Conservation (phyloP, 768 basidiomycete species). For the Tylopilus subfusipes region DNA sequence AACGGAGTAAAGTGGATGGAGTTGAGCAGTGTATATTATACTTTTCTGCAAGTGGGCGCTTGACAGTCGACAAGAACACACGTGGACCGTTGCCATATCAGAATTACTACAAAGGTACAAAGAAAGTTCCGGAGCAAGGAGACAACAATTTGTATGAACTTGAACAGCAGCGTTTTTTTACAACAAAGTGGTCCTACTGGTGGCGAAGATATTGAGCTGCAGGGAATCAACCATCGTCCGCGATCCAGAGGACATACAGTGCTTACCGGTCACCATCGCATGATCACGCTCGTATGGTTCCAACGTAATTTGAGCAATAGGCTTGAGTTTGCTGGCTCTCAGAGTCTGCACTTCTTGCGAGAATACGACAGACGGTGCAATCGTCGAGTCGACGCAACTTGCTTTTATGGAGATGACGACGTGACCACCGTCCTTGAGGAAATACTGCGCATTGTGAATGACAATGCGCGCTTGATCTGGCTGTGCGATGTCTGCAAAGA, state of each 20-base stretch:
- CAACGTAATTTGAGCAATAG: constrained; percentile 91
- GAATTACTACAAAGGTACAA: background rate
- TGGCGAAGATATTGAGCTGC: constrained; percentile 49
- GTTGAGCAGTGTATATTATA: background rate
- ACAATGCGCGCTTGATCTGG: constrained; percentile 99
- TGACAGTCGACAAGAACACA: background rate
- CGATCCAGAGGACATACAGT: background rate
- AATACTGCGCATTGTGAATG: constrained; percentile 86
- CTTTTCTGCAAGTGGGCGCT: background rate
- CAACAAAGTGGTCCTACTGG: constrained; percentile 22
- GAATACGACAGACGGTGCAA: constrained; percentile 85
- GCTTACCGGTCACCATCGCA: constrained; percentile 81
- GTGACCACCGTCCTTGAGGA: constrained; percentile 93
- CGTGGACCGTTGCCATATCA: constrained; percentile 9
- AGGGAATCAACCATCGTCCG: background rate
- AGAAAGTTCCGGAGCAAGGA: background rate
- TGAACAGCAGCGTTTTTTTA: constrained; percentile 16
- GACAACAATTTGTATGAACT: constrained; percentile 18
- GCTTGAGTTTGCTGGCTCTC: constrained; percentile 79
- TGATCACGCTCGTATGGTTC: constrained; percentile 92
- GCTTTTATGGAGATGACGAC: constrained; percentile 98
- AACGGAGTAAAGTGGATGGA: background rate
- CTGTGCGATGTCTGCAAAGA: constrained; percentile 98
- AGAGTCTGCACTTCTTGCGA: constrained; percentile 81
- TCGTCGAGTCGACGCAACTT: constrained; percentile 97